Base-by-base conservation (phyloP, 2,329 filamentous ascomycete species). In the Trichoderma semiorbis region DNA sequence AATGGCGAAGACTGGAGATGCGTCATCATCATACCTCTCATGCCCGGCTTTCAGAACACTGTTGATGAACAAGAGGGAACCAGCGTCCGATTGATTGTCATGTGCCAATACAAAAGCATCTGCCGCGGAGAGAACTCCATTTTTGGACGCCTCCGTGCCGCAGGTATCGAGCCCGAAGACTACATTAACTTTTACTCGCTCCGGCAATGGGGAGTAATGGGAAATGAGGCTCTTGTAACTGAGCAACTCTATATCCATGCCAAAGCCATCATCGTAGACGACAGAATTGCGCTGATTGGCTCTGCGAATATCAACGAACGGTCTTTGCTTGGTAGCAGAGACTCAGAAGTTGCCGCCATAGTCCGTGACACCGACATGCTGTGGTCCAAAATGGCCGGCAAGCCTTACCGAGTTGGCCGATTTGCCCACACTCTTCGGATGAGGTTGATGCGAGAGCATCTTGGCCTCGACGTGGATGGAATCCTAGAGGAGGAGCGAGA, bases 231-330 rank as follows among this genome's bases (percentile, higher is more conserved):
- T 71, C 84, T 98, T 47, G 94, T 96, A 4, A 98, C 96, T 0
- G 96, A 99, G 80, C 96, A 98, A 82, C 88, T 99, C 12, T 99
- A 99, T 79, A 98, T 99, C 71, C 96, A 99, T 78, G 96, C 96
- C 73, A 99, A 99, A 83, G 92, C 92, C 75, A 98, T 98, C 86
- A 88, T 99, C 70, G 95, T 97, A 5, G 96, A 99, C 80, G 96
- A 99, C 78, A 90, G 95, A 39, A 90, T 96, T 72, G 95, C 92
- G 24, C 90, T 99, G 73, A 99, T 99, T 76, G 96, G 96, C 21
- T 98, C 95, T 60, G 96, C 96, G 68, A 99, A 99, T 79, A 98
- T 99, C 85, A 99, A 99, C 77, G 96, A 99, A 81, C 91, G 96
- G 60, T 98, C 95, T 7, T 94, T 98, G 94, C 82, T 98, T 73